Base-by-base conservation (phyloP, 192 early-diverging fungal species). In the Backusella tuberculispora region DNA sequence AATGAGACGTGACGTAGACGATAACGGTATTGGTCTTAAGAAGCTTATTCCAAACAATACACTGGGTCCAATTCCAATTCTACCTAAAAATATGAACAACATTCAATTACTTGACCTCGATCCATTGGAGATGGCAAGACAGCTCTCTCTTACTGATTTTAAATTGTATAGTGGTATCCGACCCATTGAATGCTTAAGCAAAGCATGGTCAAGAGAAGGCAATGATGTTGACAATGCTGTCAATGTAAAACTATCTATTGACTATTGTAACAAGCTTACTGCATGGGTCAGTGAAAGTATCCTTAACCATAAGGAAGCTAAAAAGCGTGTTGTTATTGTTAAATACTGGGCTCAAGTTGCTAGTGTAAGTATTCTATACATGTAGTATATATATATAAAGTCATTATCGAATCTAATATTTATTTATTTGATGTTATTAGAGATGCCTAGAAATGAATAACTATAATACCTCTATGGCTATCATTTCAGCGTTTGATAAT, bases 111-210 rank as follows among this genome's bases (percentile, higher is more conserved):
- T 97, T 80, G 96, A 99, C 70, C 78, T 98, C 40, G 94, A 98
- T 74, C 90, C 98, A 10, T 77, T 94, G n/a, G 98, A 99, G 82
- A 83, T 98, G 46, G 97, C 96, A 3, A 87, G 98, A 38, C 98
- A 99, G 85, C 84, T 99, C 69, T 98, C 96, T 4, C 83, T 99
- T 65, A 89, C 95, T 77, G 95, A 96, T 75, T 90, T 87, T 21
- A 89, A 86, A 34, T 74, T 92, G 26, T 98, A 92, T 74, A 91
- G 89, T 79, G 88, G 87, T 73, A 94, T 99, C 77, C 89, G 92
- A 41, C 92, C 95, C 5, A 89, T 89, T 44, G 98, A 99, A 83
- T 96, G 93, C 70, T 75, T 99, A 72, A 89, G 90, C 70, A 94
- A 96, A 71, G 96, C 92, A 13, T 99, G 97, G 97, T 88, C 84